A percentile compares a stretch with the other conserved stretches of the same genome.
These are phyloP conservation scores for Neophaeococcomyces aloes DNA, from an alignment of 2,329 filamentous ascomycete species.

Conservation along the genomic window DNA sequence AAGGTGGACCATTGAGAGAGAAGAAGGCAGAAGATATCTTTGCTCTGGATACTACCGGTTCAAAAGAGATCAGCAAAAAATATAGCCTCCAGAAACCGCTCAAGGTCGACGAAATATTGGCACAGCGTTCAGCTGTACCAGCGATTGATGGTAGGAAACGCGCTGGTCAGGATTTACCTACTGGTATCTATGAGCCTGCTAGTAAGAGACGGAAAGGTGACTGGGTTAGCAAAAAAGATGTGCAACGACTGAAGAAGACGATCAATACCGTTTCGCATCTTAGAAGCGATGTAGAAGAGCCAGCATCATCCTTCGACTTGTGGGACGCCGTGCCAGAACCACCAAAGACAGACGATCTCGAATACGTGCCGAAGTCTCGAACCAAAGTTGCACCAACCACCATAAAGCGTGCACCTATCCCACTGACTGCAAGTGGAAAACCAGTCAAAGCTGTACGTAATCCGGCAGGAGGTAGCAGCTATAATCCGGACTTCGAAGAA, in stretches of 20 bases:
- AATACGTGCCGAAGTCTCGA: constrained; percentile 57
- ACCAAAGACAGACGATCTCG: constrained; percentile 24
- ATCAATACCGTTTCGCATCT: constrained; percentile 25
- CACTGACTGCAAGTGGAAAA: constrained; percentile 74
- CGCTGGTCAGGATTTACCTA: constrained; percentile 54
- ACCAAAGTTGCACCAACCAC: constrained; percentile 63
- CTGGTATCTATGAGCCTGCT: constrained; percentile 57
- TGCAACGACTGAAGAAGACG: constrained; percentile 55
- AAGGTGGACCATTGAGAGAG: constrained; percentile 79
- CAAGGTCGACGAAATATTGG: constrained; percentile 85
- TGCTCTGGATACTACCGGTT: constrained; percentile 65
- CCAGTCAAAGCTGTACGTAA: constrained; percentile 64
- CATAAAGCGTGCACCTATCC: constrained; percentile 64
- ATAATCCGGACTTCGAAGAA: constrained; percentile 81
- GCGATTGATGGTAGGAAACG: constrained; percentile 72
- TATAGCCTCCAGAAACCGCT: constrained; percentile 65
- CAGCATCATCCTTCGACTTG: constrained; percentile 53
- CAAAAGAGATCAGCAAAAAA: constrained; percentile 53
- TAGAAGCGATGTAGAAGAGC: constrained; percentile 31
- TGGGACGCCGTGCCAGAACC: constrained; percentile 51
- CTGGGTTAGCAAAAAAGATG: constrained; percentile 77
- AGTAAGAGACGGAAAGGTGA: constrained; percentile 66
- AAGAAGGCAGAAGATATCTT: constrained; percentile 77
- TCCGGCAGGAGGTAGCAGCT: constrained; percentile 74
- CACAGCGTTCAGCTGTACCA: constrained; percentile 69